phyloP scores from a whole-genome alignment of 257 asterid species.

The Primulina tabacum region DNA sequence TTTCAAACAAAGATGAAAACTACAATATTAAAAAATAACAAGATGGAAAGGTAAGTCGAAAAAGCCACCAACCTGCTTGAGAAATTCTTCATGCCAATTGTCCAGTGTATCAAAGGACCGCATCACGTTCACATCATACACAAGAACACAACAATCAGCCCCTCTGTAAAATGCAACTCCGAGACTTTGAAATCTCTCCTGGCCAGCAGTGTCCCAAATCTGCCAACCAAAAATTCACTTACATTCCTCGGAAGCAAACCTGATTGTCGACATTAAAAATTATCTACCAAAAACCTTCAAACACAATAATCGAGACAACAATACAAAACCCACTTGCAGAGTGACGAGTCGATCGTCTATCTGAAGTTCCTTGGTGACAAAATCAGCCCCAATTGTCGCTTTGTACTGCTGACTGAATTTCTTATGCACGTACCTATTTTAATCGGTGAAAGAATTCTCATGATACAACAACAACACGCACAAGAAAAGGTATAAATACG shows the following conservation, averaged over 20 bases:
- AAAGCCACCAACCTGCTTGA: constrained; percentile 67
- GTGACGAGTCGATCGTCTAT: constrained; percentile 93
- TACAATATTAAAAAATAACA: not conserved
- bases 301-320: not conserved
- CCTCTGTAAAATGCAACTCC: constrained; percentile 98
- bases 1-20: constrained; percentile 10
- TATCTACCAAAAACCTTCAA: not conserved
- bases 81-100: constrained; percentile 98
- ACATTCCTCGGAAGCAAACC: constrained; percentile 10
- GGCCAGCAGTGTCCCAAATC: constrained; percentile 99
- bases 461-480: not conserved
- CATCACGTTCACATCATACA: constrained; percentile 86
- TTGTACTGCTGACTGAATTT: constrained; percentile 94
- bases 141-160: constrained; percentile 94
- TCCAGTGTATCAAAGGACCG: constrained; percentile 88
- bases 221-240: constrained; percentile 30
- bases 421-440: constrained; percentile 79
- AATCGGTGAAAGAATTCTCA: constrained; percentile 41
- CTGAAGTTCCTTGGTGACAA: constrained; percentile 91
- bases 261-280: not conserved
- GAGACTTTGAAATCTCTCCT: constrained; percentile 97
- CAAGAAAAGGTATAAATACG: not conserved
- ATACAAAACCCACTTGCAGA: constrained; percentile 64
- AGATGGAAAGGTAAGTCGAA: constrained; percentile 7
- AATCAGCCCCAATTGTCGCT: constrained; percentile 99